Evolutionary conservation across 805 yeast species (phyloP).

Genomic region (Candida namnaoensis): DNA sequence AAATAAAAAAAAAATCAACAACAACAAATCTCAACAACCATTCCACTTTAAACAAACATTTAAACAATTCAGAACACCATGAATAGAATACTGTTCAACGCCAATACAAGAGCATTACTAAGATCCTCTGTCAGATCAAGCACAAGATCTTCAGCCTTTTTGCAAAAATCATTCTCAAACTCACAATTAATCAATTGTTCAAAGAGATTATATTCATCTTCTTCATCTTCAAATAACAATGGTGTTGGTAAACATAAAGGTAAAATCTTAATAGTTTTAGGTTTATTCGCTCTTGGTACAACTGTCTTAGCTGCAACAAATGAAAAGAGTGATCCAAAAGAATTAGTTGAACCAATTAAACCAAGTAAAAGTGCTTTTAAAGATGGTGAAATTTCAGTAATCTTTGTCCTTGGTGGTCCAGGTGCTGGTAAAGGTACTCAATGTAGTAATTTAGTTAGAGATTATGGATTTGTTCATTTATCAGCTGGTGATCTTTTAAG

Average conservation of each 20-base stretch:
- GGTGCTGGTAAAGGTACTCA: conserved; percentile 99
- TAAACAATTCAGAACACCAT: too few species aligned
- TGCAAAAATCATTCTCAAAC: too few species aligned
- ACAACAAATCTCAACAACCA: too few species aligned
- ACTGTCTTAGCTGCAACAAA: conserved; percentile 33
- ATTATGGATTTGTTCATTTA: conserved; percentile 76
- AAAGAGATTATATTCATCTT: background rate
- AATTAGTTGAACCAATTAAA: conserved; percentile 31
- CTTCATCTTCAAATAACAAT: background rate
- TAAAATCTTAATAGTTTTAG: conserved; percentile 28
- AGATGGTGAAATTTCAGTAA: conserved; percentile 62
- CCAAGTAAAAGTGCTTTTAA: conserved; percentile 36
- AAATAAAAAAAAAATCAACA: too few species aligned
- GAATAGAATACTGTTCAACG: too few species aligned
- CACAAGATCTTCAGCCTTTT: too few species aligned
- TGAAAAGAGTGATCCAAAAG: conserved; percentile 34
- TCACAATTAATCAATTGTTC: too few species aligned
- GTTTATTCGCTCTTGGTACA: conserved; percentile 38
- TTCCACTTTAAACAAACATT: too few species aligned
- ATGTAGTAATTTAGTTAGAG: conserved; percentile 75
- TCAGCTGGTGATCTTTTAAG: conserved; percentile 96
- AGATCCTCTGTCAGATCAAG: too few species aligned
- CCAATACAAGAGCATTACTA: too few species aligned
- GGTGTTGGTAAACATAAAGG: conserved; percentile 22
- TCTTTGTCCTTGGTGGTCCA: conserved; percentile 94